phyloP scores from a whole-genome alignment of 208 protist species.

The Trichomonas tenax region DNA sequence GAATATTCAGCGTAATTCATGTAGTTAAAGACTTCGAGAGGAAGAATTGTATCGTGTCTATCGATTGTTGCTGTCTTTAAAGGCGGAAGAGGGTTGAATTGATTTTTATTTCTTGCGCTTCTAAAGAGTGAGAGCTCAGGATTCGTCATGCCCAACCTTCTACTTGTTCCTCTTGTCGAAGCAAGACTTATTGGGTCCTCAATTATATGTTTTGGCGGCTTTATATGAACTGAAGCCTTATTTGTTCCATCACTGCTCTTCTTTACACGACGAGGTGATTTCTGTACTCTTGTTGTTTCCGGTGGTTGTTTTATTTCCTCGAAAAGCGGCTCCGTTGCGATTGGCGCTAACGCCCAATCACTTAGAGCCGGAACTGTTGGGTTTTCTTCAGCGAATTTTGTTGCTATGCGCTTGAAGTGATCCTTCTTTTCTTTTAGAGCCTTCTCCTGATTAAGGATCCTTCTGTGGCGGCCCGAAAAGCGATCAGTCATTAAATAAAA shows the following conservation, averaged over 20 bases:
- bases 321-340: neutral
- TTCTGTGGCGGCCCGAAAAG: neutral
- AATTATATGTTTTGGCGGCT: neutral
- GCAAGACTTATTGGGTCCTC: neutral
- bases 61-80: neutral
- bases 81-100: neutral
- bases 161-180: neutral
- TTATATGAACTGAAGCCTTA: neutral
- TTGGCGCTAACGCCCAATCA: neutral
- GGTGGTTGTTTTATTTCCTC: neutral
- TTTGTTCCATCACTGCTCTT: neutral
- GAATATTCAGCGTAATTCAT: neutral
- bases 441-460: neutral
- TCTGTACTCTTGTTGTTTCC: neutral
- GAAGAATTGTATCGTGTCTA: neutral
- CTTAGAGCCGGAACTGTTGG: neutral
- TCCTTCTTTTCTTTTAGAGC: neutral
- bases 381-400: neutral
- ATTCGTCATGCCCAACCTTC: neutral
- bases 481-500: neutral
- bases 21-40: neutral
- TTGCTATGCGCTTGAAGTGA: neutral
- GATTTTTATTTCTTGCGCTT: neutral
- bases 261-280: neutral
- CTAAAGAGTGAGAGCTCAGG: neutral